Evolutionary conservation across 768 basidiomycete species (phyloP).

Genomic region (Aureoboletus auriporus): DNA sequence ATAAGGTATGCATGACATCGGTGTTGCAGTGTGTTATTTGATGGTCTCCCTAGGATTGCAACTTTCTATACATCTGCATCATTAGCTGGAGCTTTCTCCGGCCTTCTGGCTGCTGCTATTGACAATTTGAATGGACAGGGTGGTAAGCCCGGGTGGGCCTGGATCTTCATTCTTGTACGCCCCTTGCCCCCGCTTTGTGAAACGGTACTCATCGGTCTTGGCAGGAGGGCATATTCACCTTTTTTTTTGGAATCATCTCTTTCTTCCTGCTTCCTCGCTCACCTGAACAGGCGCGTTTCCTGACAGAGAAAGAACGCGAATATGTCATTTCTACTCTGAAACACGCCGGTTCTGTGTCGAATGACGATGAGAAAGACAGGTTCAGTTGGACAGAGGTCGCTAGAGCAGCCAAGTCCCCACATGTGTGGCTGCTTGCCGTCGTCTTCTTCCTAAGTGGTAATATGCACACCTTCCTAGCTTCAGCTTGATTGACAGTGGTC

Average conservation of each 20-base stretch:
- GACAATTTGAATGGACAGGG: slow-evolving; percentile 47
- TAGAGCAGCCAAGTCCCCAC: slow-evolving; percentile 47
- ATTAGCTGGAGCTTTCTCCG: slow-evolving; percentile 57
- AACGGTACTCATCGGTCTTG: background rate
- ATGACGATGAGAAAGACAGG: slow-evolving; percentile 39
- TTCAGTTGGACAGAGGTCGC: slow-evolving; percentile 59
- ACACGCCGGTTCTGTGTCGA: slow-evolving; percentile 28
- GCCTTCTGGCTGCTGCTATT: slow-evolving; percentile 58
- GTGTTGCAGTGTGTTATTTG: slow-evolving; percentile 1
- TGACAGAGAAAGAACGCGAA: slow-evolving; percentile 47
- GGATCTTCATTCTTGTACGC: slow-evolving; percentile 54
- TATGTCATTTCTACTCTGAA: slow-evolving; percentile 35
- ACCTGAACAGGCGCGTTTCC: slow-evolving; percentile 44
- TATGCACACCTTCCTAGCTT: slow-evolving; percentile 8
- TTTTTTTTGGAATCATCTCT: slow-evolving; percentile 47
- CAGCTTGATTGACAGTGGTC: background rate
- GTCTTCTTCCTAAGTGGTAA: slow-evolving; percentile 52
- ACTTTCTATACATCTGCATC: slow-evolving; percentile 42
- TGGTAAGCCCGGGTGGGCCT: slow-evolving; percentile 56
- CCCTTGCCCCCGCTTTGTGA: background rate
- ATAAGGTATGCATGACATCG: slow-evolving; percentile 5
- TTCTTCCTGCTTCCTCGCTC: slow-evolving; percentile 48
- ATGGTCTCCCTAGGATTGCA: slow-evolving; percentile 28
- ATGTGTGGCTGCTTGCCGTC: slow-evolving; percentile 49
- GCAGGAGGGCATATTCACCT: slow-evolving; percentile 60